Evolutionary conservation across 2,329 filamentous ascomycete genomes (phyloP), one percentile per base, ranked within the genome.

Genomic region (Ophiocordyceps polyrhachis-furcata): DNA sequence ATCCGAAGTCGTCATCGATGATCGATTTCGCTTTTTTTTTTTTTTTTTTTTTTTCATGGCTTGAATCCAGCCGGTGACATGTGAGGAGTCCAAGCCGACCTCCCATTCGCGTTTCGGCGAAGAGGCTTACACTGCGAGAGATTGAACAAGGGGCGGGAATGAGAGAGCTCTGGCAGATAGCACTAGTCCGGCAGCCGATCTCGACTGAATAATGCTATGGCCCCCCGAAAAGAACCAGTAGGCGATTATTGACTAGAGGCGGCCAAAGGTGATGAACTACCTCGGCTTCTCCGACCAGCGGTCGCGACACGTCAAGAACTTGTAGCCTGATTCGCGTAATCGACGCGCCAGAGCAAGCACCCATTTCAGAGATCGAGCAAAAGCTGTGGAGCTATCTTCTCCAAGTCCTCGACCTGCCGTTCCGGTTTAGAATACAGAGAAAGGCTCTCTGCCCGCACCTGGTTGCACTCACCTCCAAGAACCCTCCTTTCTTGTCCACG

Each of bases 351-450:
- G 13, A 23, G 12, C 1, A 5, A 38, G 21, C 7, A 41, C 32
- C 25, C n/a, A 2, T 19, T 52, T 70, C 64, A 94, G 50, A 95
- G 83, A 61, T 96, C 89, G 58, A 95, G 69, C 53, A 93, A 62
- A 55, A 95, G 65, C 62, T 93, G 85, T 45, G 84, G 83, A 14
- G 83, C 82, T 53, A 93, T 69, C 62, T 85, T 91, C 65, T 95
- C 88, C 48, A 96, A 58, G 65, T 95, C 88, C 57, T 93, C 86
- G 41, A 93, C 80, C 74, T 88, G 42, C 17, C 21, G 20, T 15
- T 38, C 21, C 45, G 29, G 40, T 44, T 32, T 44, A 40, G 40
- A 32, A 12, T n/a, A 19, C 17, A 21, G n/a, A n/a, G n/a, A n/a
- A 17, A n/a, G 28, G 9, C 9, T 8, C 14, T 23, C 20, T 32